Percentiles rank a stretch among this genome's conserved stretches.
Conservation (phyloP, 1,284 basidiomycete species). For the Leccinum brunneo-olivaceum region DNA sequence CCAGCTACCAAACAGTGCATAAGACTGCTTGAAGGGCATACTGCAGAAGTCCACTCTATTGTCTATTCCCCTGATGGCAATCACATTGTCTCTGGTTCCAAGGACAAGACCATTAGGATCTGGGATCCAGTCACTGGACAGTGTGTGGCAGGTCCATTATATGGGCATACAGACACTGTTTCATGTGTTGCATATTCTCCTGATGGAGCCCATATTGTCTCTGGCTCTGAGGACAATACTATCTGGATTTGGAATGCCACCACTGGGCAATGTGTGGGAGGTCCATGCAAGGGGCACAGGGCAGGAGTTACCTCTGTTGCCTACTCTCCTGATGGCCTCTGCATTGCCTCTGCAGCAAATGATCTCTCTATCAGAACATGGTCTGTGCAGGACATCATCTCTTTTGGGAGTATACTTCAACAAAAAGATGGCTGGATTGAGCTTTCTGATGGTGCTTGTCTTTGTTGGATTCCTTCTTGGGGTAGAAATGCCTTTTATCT, state of each 20-base stretch:
- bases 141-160: not conserved
- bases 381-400: not conserved
- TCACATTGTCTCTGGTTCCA: not conserved
- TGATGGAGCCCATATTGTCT: no score
- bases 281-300: no score
- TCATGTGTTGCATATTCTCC: no score
- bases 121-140: not conserved
- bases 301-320: no score
- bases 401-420: slow-evolving; percentile 4
- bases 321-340: no score
- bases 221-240: no score
- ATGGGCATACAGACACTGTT: not conserved
- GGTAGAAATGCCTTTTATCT: slow-evolving; percentile 14
- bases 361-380: slow-evolving; percentile 11
- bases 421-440: slow-evolving; percentile 17
- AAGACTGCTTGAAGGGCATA: not conserved
- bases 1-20: not conserved
- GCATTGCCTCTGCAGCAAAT: no score
- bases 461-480: slow-evolving; percentile 20
- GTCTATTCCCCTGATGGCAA: not conserved
- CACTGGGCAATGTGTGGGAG: no score
- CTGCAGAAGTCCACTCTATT: not conserved
- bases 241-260: no score
- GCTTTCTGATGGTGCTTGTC: slow-evolving; percentile 2
- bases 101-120: not conserved